A percentile compares a stretch with the other conserved stretches of the same genome.
These are phyloP conservation scores for Scutellaria minor DNA, from an alignment of 257 asterid genomes.

Conservation along the genomic window DNA sequence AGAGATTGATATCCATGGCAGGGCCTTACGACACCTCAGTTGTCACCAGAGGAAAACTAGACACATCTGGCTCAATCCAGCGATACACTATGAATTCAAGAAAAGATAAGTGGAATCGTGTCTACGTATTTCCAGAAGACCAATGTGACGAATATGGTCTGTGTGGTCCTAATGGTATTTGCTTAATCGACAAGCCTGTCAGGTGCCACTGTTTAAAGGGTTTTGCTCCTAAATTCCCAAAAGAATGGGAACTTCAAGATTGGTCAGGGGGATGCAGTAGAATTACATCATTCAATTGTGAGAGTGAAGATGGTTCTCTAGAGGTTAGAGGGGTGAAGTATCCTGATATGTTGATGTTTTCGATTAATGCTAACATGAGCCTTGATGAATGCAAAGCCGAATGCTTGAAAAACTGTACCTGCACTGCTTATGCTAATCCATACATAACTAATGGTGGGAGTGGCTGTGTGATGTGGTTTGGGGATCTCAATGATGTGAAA, in stretches of 20 bases:
- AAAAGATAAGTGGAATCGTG: slow-evolving; percentile 30
- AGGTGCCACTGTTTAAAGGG: slow-evolving; percentile 38
- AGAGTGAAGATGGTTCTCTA: slow-evolving; percentile 28
- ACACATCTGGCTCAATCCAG: background rate
- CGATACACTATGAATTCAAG: slow-evolving; percentile 27
- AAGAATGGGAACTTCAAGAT: slow-evolving; percentile 34
- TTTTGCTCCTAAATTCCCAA: slow-evolving; percentile 22
- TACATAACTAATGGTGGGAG: slow-evolving; percentile 29
- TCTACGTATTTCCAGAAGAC: background rate
- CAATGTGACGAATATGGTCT: slow-evolving; percentile 24
- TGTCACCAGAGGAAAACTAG: slow-evolving; percentile 18
- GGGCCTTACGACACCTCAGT: slow-evolving; percentile 23
- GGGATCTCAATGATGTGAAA: slow-evolving; percentile 32
- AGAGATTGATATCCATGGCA: slow-evolving; percentile 13
- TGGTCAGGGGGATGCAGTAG: slow-evolving; percentile 38
- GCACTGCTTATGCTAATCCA: slow-evolving; percentile 37
- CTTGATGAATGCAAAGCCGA: slow-evolving; percentile 26
- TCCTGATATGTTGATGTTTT: slow-evolving; percentile 33
- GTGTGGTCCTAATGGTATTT: slow-evolving; percentile 38
- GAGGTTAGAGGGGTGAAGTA: slow-evolving; percentile 28
- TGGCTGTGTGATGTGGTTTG: slow-evolving; percentile 39
- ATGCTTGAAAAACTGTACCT: slow-evolving; percentile 34
- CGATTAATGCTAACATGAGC: slow-evolving; percentile 33
- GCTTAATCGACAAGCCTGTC: background rate
- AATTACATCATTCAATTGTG: slow-evolving; percentile 14